Conservation (phyloP, 768 basidiomycete species). For the Tricholoma bakamatsutake region DNA sequence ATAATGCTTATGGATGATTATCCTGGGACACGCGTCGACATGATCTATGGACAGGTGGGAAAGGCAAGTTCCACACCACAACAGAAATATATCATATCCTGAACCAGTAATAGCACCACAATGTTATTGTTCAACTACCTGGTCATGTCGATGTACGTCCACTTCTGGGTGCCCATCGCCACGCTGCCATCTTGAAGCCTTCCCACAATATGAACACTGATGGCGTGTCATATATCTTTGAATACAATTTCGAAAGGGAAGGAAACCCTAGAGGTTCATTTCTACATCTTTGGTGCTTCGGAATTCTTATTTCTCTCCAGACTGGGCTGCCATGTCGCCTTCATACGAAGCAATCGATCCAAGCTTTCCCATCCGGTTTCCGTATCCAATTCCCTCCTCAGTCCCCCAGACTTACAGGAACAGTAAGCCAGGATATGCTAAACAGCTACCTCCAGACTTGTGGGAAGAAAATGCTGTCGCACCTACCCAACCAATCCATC, state of each 20-base stretch:
- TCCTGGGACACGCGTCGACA: conserved; percentile 18
- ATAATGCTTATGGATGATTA: conserved; percentile 27
- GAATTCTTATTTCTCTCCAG: neutral
- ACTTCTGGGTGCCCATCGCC: conserved; percentile 11
- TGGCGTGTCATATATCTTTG: conserved; percentile 9
- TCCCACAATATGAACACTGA: conserved; percentile 2
- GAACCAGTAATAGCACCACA: conserved; percentile 5
- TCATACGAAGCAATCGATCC: conserved; percentile 9
- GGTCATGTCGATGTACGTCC: conserved; percentile 2
- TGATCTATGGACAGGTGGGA: conserved; percentile 23
- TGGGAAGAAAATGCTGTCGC: neutral
- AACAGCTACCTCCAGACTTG: conserved; percentile 7
- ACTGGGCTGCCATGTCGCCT: conserved; percentile 13
- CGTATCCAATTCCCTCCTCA: conserved; percentile 20
- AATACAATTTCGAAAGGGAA: conserved; percentile 11
- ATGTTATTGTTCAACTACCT: conserved; percentile 12
- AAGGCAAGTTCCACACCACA: conserved; percentile 19
- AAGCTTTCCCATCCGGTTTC: conserved; percentile 17
- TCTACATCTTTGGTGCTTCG: neutral
- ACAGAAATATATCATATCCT: neutral
- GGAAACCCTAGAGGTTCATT: conserved; percentile 8
- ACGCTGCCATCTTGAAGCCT: conserved; percentile 4
- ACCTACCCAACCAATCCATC: neutral
- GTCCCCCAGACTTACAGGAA: conserved; percentile 11
- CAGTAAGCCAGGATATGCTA: conserved; percentile 13